Percentiles rank a stretch among this genome's conserved stretches.
Conservation (phyloP, 2,329 filamentous ascomycete species). For the Aspergillus udagawae region DNA sequence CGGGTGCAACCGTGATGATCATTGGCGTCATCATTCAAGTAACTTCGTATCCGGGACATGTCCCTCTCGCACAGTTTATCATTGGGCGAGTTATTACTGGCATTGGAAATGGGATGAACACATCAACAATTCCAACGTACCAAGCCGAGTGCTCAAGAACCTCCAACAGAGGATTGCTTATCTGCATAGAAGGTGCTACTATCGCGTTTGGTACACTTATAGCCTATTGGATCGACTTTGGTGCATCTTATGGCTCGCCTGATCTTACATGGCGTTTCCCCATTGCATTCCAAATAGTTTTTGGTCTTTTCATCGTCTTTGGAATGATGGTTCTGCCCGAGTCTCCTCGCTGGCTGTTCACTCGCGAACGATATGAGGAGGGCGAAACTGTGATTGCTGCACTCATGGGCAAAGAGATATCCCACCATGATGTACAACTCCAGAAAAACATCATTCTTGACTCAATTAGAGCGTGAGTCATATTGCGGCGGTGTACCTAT, state of each 20-base stretch:
- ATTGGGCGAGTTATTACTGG: slow-evolving; percentile 51
- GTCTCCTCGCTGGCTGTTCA: slow-evolving; percentile 45
- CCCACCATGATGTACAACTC: slow-evolving; percentile 54
- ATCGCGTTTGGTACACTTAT: slow-evolving; percentile 51
- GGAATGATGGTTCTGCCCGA: slow-evolving; percentile 44
- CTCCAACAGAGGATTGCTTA: slow-evolving; percentile 57
- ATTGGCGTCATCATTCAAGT: slow-evolving; percentile 39
- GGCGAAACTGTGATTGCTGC: slow-evolving; percentile 50
- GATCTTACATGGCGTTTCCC: slow-evolving; percentile 50
- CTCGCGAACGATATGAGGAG: slow-evolving; percentile 44
- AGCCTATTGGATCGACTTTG: slow-evolving; percentile 52
- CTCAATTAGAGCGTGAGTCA: slow-evolving; percentile 54
- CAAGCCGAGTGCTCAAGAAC: slow-evolving; percentile 53
- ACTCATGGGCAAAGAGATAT: slow-evolving; percentile 44
- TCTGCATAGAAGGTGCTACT: slow-evolving; percentile 55
- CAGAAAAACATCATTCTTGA: slow-evolving; percentile 65
- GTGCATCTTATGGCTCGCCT: slow-evolving; percentile 33
- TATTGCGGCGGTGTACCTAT: slow-evolving; percentile 30
- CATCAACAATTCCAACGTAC: slow-evolving; percentile 52
- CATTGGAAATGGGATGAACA: slow-evolving; percentile 55
- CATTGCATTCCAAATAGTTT: slow-evolving; percentile 51
- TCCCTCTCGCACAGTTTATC: slow-evolving; percentile 48
- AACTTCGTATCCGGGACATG: slow-evolving; percentile 26
- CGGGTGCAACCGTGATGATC: slow-evolving; percentile 52
- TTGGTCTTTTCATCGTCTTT: slow-evolving; percentile 43